phyloP scores from a whole-genome alignment of 164 flowering plant species.

The Chloranthus sessilifolius region DNA sequence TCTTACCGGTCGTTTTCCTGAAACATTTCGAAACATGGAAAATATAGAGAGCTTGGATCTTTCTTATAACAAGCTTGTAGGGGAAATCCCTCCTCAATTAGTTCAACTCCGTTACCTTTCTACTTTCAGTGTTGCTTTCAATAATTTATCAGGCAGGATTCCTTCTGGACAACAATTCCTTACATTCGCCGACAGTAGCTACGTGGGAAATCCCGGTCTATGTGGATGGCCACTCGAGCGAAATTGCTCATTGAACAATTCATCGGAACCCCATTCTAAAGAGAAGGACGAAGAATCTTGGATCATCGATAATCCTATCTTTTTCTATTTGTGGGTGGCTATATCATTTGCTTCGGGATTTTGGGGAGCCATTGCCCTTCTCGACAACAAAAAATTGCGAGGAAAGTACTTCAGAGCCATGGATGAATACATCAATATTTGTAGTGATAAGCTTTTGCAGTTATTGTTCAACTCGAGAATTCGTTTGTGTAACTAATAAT shows the following conservation, averaged over 20 bases:
- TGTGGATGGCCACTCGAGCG: slow-evolving; percentile 2
- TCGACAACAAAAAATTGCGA: slow-evolving; percentile 4
- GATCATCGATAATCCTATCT: background rate
- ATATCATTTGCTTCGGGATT: slow-evolving; percentile 8
- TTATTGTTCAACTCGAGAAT: too few relatives aligned
- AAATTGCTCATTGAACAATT: background rate
- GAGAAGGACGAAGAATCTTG: background rate
- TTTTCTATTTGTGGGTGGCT: slow-evolving; percentile 9
- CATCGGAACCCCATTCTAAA: background rate
- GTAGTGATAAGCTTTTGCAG: too few relatives aligned
- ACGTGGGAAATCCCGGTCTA: slow-evolving; percentile 7
- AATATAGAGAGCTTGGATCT: slow-evolving; percentile 10
- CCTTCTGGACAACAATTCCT: background rate
- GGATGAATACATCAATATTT: background rate
- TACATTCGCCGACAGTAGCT: background rate
- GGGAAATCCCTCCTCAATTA: background rate
- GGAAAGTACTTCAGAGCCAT: slow-evolving; percentile 1
- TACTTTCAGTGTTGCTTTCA: slow-evolving; percentile 1
- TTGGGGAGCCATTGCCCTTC: slow-evolving; percentile 2
- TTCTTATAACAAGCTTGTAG: background rate
- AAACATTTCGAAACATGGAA: background rate
- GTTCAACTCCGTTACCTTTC: slow-evolving; percentile 7
- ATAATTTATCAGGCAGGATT: slow-evolving; percentile 1
- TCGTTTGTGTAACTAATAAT: too few relatives aligned
- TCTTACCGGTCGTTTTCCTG: background rate